Evolutionary conservation across 139 green algal species (phyloP).

Genomic region (Monoraphidium neglectum): DNA sequence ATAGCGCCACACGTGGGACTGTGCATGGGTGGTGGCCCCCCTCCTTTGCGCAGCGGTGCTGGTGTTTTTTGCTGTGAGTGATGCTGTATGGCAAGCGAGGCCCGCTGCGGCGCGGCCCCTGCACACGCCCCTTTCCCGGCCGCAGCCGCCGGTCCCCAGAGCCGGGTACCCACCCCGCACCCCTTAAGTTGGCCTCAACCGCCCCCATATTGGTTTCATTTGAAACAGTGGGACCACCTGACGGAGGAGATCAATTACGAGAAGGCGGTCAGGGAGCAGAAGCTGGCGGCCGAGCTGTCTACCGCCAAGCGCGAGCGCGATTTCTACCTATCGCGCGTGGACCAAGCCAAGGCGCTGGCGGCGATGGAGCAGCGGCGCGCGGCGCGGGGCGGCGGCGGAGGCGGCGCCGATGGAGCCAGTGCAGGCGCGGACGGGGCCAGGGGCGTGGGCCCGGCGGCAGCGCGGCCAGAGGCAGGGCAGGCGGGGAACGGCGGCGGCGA

Average conservation of each 20-base stretch:
- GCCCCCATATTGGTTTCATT: no score
- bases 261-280: slow-evolving; percentile 83
- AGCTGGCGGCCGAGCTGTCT: slow-evolving; percentile 82
- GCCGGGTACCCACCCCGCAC: no score
- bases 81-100: no score
- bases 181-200: no score
- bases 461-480: not conserved
- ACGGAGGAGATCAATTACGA: slow-evolving; percentile 92
- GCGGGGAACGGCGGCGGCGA: not conserved
- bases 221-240: slow-evolving; percentile 91
- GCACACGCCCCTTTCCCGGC: no score
- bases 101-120: no score
- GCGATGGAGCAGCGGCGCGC: slow-evolving; percentile 46
- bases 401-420: not conserved
- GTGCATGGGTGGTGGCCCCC: no score
- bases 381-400: not conserved
- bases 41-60: no score
- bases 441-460: no score
- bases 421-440: not conserved
- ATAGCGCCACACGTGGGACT: no score
- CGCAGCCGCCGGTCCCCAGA: no score
- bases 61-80: no score
- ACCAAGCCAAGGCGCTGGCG: slow-evolving; percentile 51
- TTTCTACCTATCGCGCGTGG: slow-evolving; percentile 85
- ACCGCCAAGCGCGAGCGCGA: slow-evolving; percentile 91